Evolutionary conservation across 164 flowering plant genomes (phyloP), one percentile per base, ranked within the genome.

Genomic region (Magnolia officinalis): DNA sequence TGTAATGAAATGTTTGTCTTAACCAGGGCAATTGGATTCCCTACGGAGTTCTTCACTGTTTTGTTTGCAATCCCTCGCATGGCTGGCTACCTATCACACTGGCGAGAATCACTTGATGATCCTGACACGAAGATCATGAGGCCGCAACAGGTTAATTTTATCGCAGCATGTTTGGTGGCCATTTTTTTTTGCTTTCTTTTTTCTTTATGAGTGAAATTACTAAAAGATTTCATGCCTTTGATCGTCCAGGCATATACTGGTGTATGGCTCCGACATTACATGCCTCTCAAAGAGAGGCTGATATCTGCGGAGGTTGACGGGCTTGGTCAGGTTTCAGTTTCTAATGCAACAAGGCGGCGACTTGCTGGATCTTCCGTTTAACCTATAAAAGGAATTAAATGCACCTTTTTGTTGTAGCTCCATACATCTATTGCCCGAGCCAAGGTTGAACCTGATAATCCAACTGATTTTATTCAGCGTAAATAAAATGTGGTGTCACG

Each of bases 121-220:
- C 98, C 99, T 75, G 99, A 96, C 73, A 96, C 99, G 18, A 96
- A 94, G 91, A 92, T 96, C 74, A 92, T 94, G 91, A 88, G 99
- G 82, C 99, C 99, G 1, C 96, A 91, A 74, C 84, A 96, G 98
- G 99, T 92, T 75, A 68, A 82, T 79, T 20, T 31, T 5, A 37
- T 37, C 6, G 45, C 45, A 37, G 6, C 29, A 14, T 45, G 5
- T 52, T 23, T 52, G 6, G 14, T 23, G 37, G n/a, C 68, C 21
- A 26, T 16, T 11, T 26, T 72, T 16, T 29, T 20, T 58, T 59
- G 8, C n/a, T 4, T 50, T 18, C 26, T 58, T 29, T 20, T 20
- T 65, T 65, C 61, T 31, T 3, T 37, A 9, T 19, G 6, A 21
- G 8, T 24, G 11, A 31, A 9, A 16, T 13, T 14, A 19, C 2